These are phyloP conservation scores for Xylariaceae sp. DNA, from an alignment of 2,329 filamentous ascomycete species.

Conservation along the genomic window DNA sequence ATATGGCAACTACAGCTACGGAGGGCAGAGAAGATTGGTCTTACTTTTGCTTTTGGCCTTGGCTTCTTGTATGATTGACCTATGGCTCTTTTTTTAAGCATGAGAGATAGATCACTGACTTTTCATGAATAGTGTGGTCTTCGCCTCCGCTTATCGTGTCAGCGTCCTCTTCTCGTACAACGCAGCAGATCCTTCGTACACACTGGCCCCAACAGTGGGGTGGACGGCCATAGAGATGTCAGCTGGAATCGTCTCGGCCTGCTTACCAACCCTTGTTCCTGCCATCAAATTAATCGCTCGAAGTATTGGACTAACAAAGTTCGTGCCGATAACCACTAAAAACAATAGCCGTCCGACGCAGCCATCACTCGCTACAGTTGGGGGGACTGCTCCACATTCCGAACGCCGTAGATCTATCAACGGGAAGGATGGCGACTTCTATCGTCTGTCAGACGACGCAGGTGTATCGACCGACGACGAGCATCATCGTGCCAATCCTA, in stretches of 20 bases:
- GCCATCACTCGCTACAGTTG: background rate
- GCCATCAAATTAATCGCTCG: constrained; percentile 44
- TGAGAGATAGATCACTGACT: background rate
- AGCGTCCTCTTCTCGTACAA: constrained; percentile 50
- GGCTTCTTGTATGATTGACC: constrained; percentile 45
- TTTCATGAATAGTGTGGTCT: constrained; percentile 44
- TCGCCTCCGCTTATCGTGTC: constrained; percentile 52
- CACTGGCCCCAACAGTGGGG: constrained; percentile 47
- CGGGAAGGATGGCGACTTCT: constrained; percentile 30
- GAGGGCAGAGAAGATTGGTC: constrained; percentile 45
- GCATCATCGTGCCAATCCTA: constrained; percentile 19
- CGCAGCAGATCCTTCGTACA: constrained; percentile 46
- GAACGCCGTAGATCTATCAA: constrained; percentile 8
- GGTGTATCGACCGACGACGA: constrained; percentile 17
- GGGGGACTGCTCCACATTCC: background rate
- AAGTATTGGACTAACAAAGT: constrained; percentile 40
- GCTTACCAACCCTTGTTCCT: constrained; percentile 55
- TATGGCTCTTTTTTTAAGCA: background rate
- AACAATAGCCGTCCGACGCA: constrained; percentile 1
- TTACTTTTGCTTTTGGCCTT: constrained; percentile 48
- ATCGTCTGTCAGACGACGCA: constrained; percentile 39
- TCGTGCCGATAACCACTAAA: constrained; percentile 7
- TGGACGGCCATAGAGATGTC: constrained; percentile 55
- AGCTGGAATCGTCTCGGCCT: constrained; percentile 55
- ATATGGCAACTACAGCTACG: constrained; percentile 50